Conservation (phyloP, 306 rosid genomes). For the Fragaria iinumae region DNA sequence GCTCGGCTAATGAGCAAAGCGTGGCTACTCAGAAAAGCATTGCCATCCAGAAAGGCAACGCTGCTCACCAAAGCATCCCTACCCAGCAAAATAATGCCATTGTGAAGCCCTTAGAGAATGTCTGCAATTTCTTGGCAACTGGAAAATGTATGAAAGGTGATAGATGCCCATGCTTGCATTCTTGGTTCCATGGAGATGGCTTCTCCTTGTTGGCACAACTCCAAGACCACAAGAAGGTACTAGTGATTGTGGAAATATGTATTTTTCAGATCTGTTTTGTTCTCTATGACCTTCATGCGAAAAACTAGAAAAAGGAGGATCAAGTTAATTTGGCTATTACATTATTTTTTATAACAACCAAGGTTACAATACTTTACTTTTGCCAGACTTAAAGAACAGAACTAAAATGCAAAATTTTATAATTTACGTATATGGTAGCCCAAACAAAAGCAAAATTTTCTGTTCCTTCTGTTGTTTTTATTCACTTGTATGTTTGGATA, state of each 20-base stretch:
- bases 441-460: background rate
- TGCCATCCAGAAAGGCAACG: background rate
- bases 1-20: background rate
- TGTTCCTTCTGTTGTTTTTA: background rate
- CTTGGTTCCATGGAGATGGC: conserved; percentile 38
- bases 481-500: background rate
- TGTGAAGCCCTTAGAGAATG: background rate
- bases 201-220: conserved; percentile 34
- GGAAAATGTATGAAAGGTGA: conserved; percentile 37
- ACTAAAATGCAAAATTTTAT: background rate
- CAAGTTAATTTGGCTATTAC: background rate
- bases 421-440: background rate
- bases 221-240: conserved; percentile 50
- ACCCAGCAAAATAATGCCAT: background rate
- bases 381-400: background rate
- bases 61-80: background rate
- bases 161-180: conserved; percentile 33
- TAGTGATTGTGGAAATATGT: background rate
- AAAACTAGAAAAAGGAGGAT: background rate
- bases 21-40: background rate
- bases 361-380: too few relatives aligned
- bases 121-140: conserved; percentile 37
- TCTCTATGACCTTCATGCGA: background rate
- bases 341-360: background rate
- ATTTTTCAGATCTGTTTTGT: background rate